Evolutionary conservation across 139 green algal genomes (phyloP), one percentile per base, ranked within the genome.

Genomic region (Chlamydomonas incerta): DNA sequence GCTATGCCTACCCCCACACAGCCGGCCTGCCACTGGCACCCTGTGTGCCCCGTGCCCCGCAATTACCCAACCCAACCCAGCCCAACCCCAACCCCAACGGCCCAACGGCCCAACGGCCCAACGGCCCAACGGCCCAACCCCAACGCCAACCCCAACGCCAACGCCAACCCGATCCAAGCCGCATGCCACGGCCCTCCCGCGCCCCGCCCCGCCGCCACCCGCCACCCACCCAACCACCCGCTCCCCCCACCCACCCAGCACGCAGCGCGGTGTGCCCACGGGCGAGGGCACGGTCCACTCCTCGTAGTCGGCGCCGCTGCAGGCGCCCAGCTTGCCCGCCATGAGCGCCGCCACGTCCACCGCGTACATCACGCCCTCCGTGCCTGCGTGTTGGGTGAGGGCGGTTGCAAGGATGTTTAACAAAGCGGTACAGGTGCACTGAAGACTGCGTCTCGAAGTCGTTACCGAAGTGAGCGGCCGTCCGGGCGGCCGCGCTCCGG

Each of bases 271-370:
- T 2, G 80, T 86, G 31, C 46, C 52, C 58, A 62, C 70, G 33
- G 87, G 68, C 46, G 85, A 82, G 34, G 89, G 90, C 14, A 90
- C 70, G 1, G 70, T 74, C 87, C 88, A 93, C 62, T 70, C 23
- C 87, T 94, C 90, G 41, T 90, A 92, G 85, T 92, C 91, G 4
- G 28, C 33, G 26, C 0, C 41, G 24, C 66, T 60, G 83, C 89
- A 92, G 26, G 24, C 15, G 29, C 80, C 66, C 80, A 93, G 72
- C 72, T 50, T 66, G 52, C 8, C 28, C 0, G 21, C 31, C 69
- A 77, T 69, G 29, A 96, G 68, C 1, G 88, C 77, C 68, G 84
- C 50, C 9, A 97, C 46, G 82, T 98, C 91, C 29, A 98, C 55
- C 4, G 85, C 62, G 86, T 96, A 97, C 81, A 96, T 93, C 13